Conservation (phyloP, 805 yeast species). For the Millerozyma acaciae region DNA sequence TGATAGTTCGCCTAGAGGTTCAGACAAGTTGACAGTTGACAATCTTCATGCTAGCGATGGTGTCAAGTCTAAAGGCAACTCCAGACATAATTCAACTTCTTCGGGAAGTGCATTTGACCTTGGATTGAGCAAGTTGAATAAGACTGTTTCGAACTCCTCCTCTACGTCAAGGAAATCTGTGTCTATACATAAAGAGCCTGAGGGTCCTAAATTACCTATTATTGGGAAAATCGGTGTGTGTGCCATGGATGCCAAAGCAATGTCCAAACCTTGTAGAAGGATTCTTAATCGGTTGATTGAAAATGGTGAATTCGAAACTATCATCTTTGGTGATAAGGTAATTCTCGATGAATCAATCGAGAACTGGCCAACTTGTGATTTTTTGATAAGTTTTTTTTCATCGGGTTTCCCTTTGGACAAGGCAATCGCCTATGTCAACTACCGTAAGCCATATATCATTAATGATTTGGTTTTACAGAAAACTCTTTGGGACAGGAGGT, state of each 20-base stretch:
- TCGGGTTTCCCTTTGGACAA: constrained; percentile 94
- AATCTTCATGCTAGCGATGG: constrained; percentile 8
- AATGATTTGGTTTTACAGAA: constrained; percentile 91
- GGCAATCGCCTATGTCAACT: constrained; percentile 84
- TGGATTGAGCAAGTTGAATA: constrained; percentile 21
- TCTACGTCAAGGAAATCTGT: constrained; percentile 27
- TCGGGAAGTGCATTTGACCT: constrained; percentile 9
- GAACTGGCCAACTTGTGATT: constrained; percentile 99
- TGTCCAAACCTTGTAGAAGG: constrained; percentile 92
- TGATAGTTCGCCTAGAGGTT: constrained; percentile 7
- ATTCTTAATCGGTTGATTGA: constrained; percentile 84
- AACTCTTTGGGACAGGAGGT: constrained; percentile 94
- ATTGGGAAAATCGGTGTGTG: constrained; percentile 97
- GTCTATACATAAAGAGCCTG: constrained; percentile 33
- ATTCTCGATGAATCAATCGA: constrained; percentile 90
- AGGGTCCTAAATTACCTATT: constrained; percentile 54
- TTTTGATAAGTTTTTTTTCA: constrained; percentile 88
- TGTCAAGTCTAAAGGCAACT: constrained; percentile 7
- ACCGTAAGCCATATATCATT: constrained; percentile 84
- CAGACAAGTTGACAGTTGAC: constrained; percentile 15
- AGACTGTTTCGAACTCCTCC: constrained; percentile 35
- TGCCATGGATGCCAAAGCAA: constrained; percentile 96
- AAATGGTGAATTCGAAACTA: constrained; percentile 93
- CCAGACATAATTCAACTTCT: constrained; percentile 20
- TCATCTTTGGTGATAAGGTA: constrained; percentile 95